phyloP scores from a whole-genome alignment of 148 eudicot species.

The Spergularia bocconei region DNA sequence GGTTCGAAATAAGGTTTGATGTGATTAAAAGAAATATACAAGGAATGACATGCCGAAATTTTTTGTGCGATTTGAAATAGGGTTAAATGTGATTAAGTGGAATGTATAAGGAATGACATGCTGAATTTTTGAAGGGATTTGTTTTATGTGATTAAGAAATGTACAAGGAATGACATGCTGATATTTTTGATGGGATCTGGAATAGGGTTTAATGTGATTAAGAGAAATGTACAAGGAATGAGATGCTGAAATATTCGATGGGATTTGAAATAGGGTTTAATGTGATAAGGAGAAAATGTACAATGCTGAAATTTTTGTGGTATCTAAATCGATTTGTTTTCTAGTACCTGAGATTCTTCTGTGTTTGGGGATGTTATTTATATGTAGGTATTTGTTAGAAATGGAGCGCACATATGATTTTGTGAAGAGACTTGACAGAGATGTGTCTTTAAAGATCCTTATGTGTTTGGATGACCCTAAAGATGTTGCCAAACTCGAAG shows the following conservation, averaged over 20 bases:
- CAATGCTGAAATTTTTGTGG: neutral
- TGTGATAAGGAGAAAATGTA: neutral
- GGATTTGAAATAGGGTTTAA: neutral
- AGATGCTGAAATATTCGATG: too few relatives aligned
- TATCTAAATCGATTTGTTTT: neutral
- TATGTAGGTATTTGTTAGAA: slow-evolving; percentile 12
- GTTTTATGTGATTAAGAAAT: neutral
- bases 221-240: too few relatives aligned
- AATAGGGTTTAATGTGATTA: neutral
- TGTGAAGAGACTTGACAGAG: slow-evolving; percentile 42
- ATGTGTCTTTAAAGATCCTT: slow-evolving; percentile 40
- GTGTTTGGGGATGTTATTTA: neutral
- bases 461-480: slow-evolving; percentile 44
- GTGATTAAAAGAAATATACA: too few relatives aligned
- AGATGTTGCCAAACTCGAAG: slow-evolving; percentile 41
- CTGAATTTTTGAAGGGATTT: neutral
- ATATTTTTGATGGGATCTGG: neutral
- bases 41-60: too few relatives aligned
- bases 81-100: neutral
- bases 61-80: too few relatives aligned
- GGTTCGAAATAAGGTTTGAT: neutral
- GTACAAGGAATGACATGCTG: too few relatives aligned
- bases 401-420: slow-evolving; percentile 40
- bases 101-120: neutral
- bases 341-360: neutral